Percentiles rank a stretch among this genome's conserved stretches.
phyloP scores from a whole-genome alignment of 306 rosid genomes.

The Begonia peltatifolia region DNA sequence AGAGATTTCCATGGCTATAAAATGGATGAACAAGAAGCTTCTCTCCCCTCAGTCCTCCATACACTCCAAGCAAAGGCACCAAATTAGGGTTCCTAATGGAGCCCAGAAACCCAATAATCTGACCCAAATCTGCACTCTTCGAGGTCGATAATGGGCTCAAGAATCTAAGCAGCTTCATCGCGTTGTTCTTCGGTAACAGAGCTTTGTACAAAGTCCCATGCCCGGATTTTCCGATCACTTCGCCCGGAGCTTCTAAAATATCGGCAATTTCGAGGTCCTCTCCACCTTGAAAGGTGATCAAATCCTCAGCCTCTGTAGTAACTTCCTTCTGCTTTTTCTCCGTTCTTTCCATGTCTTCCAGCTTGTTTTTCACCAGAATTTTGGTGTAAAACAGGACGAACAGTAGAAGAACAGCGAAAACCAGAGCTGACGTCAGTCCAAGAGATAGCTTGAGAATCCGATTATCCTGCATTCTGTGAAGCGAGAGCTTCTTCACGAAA shows the following conservation, averaged over 20 bases:
- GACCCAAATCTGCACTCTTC: slow-evolving; percentile 19
- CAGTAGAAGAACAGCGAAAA: slow-evolving; percentile 25
- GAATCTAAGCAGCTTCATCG: slow-evolving; percentile 61
- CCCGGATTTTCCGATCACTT: slow-evolving; percentile 85
- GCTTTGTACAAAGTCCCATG: slow-evolving; percentile 84
- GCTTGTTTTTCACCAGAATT: slow-evolving; percentile 17
- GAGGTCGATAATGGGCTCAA: slow-evolving; percentile 59
- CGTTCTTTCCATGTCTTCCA: slow-evolving; percentile 32
- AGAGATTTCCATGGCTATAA: slow-evolving; percentile 50
- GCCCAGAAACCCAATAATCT: slow-evolving; percentile 42
- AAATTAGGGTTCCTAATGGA: slow-evolving; percentile 57
- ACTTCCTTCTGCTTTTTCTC: slow-evolving; percentile 21
- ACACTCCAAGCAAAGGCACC: slow-evolving; percentile 85
- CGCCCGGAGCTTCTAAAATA: slow-evolving; percentile 89
- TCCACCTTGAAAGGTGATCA: slow-evolving; percentile 55
- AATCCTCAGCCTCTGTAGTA: slow-evolving; percentile 25
- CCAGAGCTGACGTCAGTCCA: slow-evolving; percentile 19
- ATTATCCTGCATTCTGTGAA: slow-evolving; percentile 16
- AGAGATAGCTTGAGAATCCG: slow-evolving; percentile 36
- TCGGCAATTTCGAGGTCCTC: slow-evolving; percentile 64
- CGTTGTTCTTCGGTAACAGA: slow-evolving; percentile 40
- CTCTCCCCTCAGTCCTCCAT: slow-evolving; percentile 87
- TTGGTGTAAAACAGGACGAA: slow-evolving; percentile 27
- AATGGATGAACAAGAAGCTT: slow-evolving; percentile 90
- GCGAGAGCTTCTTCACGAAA: too few relatives aligned